Base-by-base conservation (phyloP, 2,329 filamentous ascomycete genomes). In the Monosporascus sp. region DNA sequence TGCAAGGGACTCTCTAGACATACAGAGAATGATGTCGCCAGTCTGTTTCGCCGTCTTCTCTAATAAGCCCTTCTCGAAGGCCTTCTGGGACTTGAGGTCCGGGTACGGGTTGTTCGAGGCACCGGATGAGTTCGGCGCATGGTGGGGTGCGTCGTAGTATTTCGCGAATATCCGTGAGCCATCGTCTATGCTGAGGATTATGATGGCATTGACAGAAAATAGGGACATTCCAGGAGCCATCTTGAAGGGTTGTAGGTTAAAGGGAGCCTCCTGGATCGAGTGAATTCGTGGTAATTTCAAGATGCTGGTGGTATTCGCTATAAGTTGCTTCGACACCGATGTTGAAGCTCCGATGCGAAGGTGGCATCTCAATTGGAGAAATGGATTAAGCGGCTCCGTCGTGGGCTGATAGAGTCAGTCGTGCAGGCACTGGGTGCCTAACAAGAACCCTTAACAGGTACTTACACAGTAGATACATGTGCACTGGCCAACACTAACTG, bases 31-130 rank as follows among this genome's bases (percentile, higher is more conserved):
- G 65, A 99, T 94, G 75, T 97, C 94, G 63, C 88, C 90, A 15
- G 84, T 92, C 75, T 95, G 90, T 79, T 97, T 99, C 61, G 89
- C 87, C 17, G 94, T 97, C 81, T 99, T 97, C 66, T 96, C 87
- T 55, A 97, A 76, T 39, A 99, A 82, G 6, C 92, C 94, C 77
- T 97, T 97, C 74, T 99, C 94, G 67, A 99, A 99, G 2, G 89
- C 82, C 72, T 95, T 96, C 75, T 99, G 94, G 63, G 95, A 85
- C 77, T 97, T 97, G 52, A 94, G 74, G 54, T 90, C 90, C 54
- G 89, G 79, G 73, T 97, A 97, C 22, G 92, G 90, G 68, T 88
- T 90, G 61, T 73, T 75, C 50, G 81, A 75, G 62, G 82, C 77
- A 60, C 78, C 75, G 52, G 79, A 71, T 54, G 73, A 70, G 57